Base-by-base conservation (phyloP, 2,329 filamentous ascomycete genomes). In the Hysterium pulicare region DNA sequence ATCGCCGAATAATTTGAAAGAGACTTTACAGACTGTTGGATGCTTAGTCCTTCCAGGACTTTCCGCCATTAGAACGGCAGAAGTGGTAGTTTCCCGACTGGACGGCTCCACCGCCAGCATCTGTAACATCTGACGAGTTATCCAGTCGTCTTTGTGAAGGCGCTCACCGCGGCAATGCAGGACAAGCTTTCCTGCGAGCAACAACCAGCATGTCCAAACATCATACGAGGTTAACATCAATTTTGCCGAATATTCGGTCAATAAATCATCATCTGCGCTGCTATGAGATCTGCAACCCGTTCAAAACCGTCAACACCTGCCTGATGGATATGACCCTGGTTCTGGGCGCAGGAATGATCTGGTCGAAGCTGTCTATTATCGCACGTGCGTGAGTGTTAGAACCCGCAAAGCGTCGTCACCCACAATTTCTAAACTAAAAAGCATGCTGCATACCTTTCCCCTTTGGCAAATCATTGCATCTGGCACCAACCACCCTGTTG, bases 161-260 rank as follows among this genome's bases (percentile, higher is more conserved):
- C 56, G 57, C 55, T 55, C 46, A 44, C 44, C 54, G 52, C 53
- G 58, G 57, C 50, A 56, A 48, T 45, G 45, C 38, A 49, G 2
- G 15, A 38, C 22, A 21, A 9, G n/a, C 32, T 17, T 33, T 38
- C 46, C 45, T 50, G 40, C 43, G 46, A n/a, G n/a, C n/a, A n/a
- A n/a, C n/a, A n/a, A n/a, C n/a, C n/a, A n/a, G n/a, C 37, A 17
- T 40, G 40, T 21, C 37, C 30, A 34, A 41, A 48, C 45, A 49
- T 63, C 58, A 54, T 64, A 60, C 54, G 55, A 64, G 33, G 39
- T 42, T 41, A 48, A 53, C 57, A 49, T 49, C 39, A 46, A n/a
- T n/a, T n/a, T n/a, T n/a, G n/a, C n/a, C n/a, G n/a, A n/a, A n/a
- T n/a, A n/a, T n/a, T n/a, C n/a, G n/a, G n/a, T n/a, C n/a, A n/a